phyloP scores from a whole-genome alignment of 148 eudicot genomes.

The Nepenthes mirabilis region DNA sequence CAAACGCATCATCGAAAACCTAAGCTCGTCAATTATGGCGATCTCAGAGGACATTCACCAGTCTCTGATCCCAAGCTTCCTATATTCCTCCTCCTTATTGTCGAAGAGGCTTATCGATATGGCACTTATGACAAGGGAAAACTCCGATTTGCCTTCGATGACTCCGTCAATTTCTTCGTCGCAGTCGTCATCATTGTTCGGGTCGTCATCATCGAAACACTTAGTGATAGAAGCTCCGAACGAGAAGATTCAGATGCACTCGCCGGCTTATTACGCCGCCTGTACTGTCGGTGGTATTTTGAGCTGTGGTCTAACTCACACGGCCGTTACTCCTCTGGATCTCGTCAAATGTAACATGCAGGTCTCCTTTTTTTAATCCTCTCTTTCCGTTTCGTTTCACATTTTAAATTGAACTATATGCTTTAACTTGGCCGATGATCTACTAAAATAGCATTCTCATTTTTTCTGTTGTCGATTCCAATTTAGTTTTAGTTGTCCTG shows the following conservation, averaged over 20 bases:
- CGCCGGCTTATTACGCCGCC: conserved; percentile 26
- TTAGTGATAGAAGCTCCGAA: conserved; percentile 23
- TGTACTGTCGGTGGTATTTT: conserved; percentile 28
- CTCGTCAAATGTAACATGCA: conserved; percentile 43
- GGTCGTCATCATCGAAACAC: not conserved
- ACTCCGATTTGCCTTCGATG: not conserved
- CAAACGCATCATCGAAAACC: too few species aligned
- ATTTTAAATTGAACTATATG: too few species aligned
- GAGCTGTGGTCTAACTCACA: conserved; percentile 36
- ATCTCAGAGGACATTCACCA: conserved; percentile 1
- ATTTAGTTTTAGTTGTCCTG: too few species aligned
- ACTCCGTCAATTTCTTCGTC: not conserved
- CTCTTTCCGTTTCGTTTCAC: not conserved
- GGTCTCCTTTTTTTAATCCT: conserved; percentile 7
- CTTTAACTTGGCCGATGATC: too few species aligned
- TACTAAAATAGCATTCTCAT: too few species aligned
- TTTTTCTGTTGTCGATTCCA: too few species aligned
- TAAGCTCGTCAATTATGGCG: not conserved
- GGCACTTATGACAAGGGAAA: not conserved
- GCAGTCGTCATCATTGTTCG: not conserved
- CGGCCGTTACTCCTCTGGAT: conserved; percentile 35
- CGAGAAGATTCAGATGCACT: conserved; percentile 27
- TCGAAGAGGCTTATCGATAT: not conserved
- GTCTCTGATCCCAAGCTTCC: conserved; percentile 12
- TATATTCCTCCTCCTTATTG: conserved; percentile 6